Base-by-base conservation (phyloP, 805 yeast species). In the Monosporozyma siamensis region DNA sequence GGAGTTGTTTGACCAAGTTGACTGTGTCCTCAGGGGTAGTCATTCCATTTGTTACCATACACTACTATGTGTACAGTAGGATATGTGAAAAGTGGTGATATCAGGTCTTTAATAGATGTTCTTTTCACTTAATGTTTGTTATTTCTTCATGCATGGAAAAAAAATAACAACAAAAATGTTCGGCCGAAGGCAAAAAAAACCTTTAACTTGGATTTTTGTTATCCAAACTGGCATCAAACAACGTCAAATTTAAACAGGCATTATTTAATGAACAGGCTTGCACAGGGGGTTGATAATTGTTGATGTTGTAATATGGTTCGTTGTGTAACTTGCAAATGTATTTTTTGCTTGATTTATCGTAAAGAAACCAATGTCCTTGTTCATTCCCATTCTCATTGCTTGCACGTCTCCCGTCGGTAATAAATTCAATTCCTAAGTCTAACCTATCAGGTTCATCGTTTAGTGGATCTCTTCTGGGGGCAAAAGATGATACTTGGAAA, bases 401-500 rank as follows among this genome's bases (percentile, higher is more conserved):
- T 18, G 34, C 5, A 6, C 8, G 23, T 32, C 18, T 18, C 2
- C 35, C 23, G 11, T 32, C 35, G 11, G 35, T 18, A 11, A 32
- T 17, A 4, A 20, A 32, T 18, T 32, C 35, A 11, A 32, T 18
- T 4, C 35, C 35, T 11, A 32, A 30, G 14, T 29, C 45, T 11
- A 38, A 18, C 8, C 21, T 26, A 7, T 14, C 23, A 6, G 38
- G 25, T 36, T 39, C 44, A 9, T 39, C 30, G 15, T 34, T 18
- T 18, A 7, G 17, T 8, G 35, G 18, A 18, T 32, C 35, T n/a
- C 18, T 32, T 18, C 23, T 32, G 9, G 46, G 48, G 17, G 50
- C 44, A 31, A 61, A 61, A 11, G 64, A 61, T 9, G 64, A 58
- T 6, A 59, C 60, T 44, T 56, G 53, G 34, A 61, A 61, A 6